Base-by-base conservation (phyloP, 75 land plant species). In the Pseudotsuga menziesii region DNA sequence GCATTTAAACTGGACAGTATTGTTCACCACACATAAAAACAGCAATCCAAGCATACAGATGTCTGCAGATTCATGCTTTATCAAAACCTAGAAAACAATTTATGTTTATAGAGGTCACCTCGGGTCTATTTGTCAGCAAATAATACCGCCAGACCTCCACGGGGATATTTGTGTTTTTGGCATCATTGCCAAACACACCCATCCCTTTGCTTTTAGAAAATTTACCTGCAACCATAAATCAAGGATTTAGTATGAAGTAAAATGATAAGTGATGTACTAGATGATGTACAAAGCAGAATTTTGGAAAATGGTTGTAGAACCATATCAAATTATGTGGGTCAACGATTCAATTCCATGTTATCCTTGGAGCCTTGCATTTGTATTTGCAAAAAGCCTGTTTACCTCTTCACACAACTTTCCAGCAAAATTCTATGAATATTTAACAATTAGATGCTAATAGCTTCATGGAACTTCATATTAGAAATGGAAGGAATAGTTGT, bases 181-280 rank as follows among this genome's bases (percentile, higher is more conserved):
- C 99, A 84, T 97, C 99, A 90, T 92, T 97, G 0, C 99, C 99
- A 85, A 97, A 97, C 32, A 97, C 94, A 56, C 99, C 99, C 39
- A 97, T 78, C 19, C 99, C 99, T 60, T 92, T 88, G 72, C 91
- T 94, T 79, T 97, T 97, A 4, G 99, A 97, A 56, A 97, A 97
- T 61, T 97, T 97, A n/a, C 98, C 99, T 97, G 85, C 74, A 79
- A 15, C 54, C 23, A 69, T 41, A 36, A 17, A 66, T 66, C n/a
- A 36, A 7, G 9, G 19, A 36, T 66, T 66, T 26, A 35, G 29
- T 20, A 36, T 69, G 4, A 2, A 44, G 22, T n/a, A 41, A 41
- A 19, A 69, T 41, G 5, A 17, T 35, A 17, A 64, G 5, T 35
- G 69, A 9, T 20, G 11, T 41, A 41, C 19, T 29, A 36, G 20